phyloP scores from a whole-genome alignment of 257 asterid species.

The Nicotiana tabacum region DNA sequence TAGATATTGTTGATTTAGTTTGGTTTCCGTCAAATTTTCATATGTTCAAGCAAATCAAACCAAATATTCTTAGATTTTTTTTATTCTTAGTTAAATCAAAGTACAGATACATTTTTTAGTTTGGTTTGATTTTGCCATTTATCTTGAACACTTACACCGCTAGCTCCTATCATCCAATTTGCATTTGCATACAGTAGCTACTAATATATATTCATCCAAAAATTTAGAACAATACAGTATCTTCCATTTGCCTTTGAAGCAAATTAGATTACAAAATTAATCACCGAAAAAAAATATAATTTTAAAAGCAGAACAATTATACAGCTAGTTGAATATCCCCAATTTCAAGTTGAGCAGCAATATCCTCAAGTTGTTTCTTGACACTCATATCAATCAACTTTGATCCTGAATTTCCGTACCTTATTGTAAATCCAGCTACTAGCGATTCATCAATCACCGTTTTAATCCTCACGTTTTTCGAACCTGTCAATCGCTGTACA shows the following conservation, averaged over 20 bases:
- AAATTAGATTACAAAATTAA: slow-evolving; percentile 7
- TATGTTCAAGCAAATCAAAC: neutral
- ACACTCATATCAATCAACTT: slow-evolving; percentile 87
- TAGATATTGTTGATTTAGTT: neutral
- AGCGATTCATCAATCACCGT: slow-evolving; percentile 62
- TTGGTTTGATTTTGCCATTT: neutral
- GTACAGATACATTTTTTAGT: too few relatives aligned
- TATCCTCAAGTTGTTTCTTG: slow-evolving; percentile 82
- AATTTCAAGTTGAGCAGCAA: slow-evolving; percentile 61
- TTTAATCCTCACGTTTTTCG: slow-evolving; percentile 67
- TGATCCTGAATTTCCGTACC: slow-evolving; percentile 67
- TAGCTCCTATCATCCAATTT: neutral
- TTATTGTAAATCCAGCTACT: slow-evolving; percentile 82
- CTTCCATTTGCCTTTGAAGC: neutral
- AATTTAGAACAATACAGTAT: neutral
- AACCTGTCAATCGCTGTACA: slow-evolving; percentile 67
- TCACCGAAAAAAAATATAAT: neutral
- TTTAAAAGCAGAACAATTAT: neutral
- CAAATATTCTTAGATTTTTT: neutral
- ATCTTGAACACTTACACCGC: neutral
- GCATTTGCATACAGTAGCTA: neutral
- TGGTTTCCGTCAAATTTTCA: neutral
- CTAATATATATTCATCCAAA: neutral
- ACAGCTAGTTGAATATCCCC: slow-evolving; percentile 68
- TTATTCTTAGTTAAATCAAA: neutral